Conservation (phyloP, 257 asterid genomes). For the Solanum phureja region DNA sequence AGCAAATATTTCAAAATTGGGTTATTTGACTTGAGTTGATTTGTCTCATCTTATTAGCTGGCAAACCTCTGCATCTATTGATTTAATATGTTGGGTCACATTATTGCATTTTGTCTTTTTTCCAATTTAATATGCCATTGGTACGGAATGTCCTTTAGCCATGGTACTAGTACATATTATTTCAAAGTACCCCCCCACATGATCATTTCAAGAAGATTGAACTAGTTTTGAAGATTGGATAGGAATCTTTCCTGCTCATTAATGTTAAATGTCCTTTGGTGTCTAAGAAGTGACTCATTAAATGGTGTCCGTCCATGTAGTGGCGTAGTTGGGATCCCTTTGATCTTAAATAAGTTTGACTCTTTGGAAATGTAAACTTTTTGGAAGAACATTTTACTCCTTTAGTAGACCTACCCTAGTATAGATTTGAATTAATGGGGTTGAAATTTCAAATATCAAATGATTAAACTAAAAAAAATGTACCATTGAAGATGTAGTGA, state of each 20-base stretch:
- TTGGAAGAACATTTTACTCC: background rate
- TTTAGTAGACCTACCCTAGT: background rate
- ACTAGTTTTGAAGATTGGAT: background rate
- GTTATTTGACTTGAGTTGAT: background rate
- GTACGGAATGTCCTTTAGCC: constrained; percentile 1
- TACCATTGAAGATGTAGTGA: background rate
- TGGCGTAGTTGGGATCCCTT: background rate
- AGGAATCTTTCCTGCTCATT: background rate
- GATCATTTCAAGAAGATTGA: background rate
- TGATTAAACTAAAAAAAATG: background rate
- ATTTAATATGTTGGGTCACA: background rate
- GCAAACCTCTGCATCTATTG: background rate
- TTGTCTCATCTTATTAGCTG: background rate
- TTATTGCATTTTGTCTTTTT: background rate
- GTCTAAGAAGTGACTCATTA: background rate
- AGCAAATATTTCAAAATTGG: background rate
- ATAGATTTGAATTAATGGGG: background rate
- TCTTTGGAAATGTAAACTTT: background rate
- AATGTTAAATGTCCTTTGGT: background rate
- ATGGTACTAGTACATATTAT: background rate
- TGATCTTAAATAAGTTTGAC: background rate
- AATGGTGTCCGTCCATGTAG: background rate
- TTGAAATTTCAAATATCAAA: background rate
- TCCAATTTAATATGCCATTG: background rate
- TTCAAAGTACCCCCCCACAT: background rate